Evolutionary conservation across 495 filamentous ascomycete genomes (phyloP).

Genomic region (Penicillium antarcticum): DNA sequence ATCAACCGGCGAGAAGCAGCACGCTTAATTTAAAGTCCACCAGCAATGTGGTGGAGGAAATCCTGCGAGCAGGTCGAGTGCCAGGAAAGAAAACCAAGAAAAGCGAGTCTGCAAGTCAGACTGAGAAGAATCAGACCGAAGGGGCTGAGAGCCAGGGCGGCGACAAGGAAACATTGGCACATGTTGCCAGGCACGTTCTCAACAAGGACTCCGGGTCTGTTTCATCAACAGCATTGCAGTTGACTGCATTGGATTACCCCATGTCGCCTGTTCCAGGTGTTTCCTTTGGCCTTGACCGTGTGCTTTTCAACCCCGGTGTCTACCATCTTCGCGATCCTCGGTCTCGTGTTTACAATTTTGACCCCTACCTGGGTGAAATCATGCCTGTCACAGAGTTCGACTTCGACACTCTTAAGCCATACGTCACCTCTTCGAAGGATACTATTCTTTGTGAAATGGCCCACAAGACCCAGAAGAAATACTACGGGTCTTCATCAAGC

Average conservation of each 20-base stretch:
- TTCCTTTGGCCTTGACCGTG: slow-evolving; percentile 79
- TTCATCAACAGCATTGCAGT: background rate
- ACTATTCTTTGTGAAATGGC: slow-evolving; percentile 63
- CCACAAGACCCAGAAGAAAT: slow-evolving; percentile 66
- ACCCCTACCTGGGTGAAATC: slow-evolving; percentile 85
- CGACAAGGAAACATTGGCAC: background rate
- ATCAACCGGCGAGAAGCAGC: background rate
- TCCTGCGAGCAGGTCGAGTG: background rate
- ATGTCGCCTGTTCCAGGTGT: slow-evolving; percentile 65
- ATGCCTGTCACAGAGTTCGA: slow-evolving; percentile 93
- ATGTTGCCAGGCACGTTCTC: slow-evolving; percentile 7
- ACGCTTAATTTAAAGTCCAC: background rate
- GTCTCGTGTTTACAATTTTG: slow-evolving; percentile 89
- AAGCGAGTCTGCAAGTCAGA: background rate
- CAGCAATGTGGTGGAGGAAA: background rate
- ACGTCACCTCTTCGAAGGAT: slow-evolving; percentile 88
- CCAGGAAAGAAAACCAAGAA: background rate
- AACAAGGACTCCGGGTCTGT: slow-evolving; percentile 16
- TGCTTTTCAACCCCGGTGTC: slow-evolving; percentile 92
- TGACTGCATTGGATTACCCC: slow-evolving; percentile 44
- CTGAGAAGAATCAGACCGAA: too few relatives aligned
- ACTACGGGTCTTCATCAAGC: slow-evolving; percentile 91
- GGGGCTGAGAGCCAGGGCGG: too few relatives aligned
- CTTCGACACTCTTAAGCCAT: slow-evolving; percentile 77
- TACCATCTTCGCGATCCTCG: slow-evolving; percentile 88